Base-by-base conservation (phyloP, 2,329 filamentous ascomycete genomes). In the Neoscytalidium dimidiatum region DNA sequence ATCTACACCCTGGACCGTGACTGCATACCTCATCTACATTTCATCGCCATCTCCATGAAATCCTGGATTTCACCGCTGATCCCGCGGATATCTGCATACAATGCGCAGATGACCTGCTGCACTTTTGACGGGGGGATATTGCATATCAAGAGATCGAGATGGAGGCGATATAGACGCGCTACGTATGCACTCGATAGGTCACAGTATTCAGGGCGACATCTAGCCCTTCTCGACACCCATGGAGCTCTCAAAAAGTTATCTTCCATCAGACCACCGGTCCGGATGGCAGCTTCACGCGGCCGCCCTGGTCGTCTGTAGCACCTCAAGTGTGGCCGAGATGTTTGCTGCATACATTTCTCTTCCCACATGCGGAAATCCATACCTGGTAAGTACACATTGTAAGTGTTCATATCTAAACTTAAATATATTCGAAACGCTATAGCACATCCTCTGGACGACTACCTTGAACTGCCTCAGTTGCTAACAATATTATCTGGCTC, bases 101-200 rank as follows among this genome's bases (percentile, higher is more conserved):
- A 5, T 44, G 53, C 53, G 35, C 53, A 58, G 53, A 28, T 58
- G 53, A 58, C 53, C 31, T n/a, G 2, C 52, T n/a, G 23, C 53
- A 19, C 31, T 23, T 44, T 58, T 43, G 31, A 43, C 14, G n/a
- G 53, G 35, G 23, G 53, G 23, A 58, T 35, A 43, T 23, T 58
- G 53, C 53, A 44, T 29, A 17, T 7, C 19, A n/a, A 35, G 23
- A 41, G 35, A 58, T 58, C 53, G 35, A 58, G 53, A 58, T 31
- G 14, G 19, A 35, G 23, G 19, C 21, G 33, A 43, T 14, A 19
- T 58, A 33, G 23, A 51, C 49, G n/a, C 19, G 9, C 19, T 7
- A 14, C 19, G 29, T 28, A 33, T 33, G 29, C 49, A 35, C 28
- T 33, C 29, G 49, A 52, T 31, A 52, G 49, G 31, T 52, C 56